Base-by-base conservation (phyloP, 805 yeast species). In the Wickerhamomyces alni region DNA sequence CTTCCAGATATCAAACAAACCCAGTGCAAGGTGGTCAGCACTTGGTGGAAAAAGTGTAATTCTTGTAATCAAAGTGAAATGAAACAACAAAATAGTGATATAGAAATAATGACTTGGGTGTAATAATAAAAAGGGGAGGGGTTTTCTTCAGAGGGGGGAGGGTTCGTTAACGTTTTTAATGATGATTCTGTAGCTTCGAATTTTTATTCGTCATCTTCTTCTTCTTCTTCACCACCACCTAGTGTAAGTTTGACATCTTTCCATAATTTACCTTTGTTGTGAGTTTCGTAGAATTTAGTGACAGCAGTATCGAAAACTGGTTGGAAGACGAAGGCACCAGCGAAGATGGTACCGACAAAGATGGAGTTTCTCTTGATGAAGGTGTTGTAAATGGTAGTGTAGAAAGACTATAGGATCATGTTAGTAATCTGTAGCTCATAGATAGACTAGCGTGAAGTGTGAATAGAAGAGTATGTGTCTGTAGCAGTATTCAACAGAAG, bases 311-410 rank as follows among this genome's bases (percentile, higher is more conserved):
- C 93, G 51, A 83, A 83, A 57, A 72, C 71, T 37, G 80, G 81
- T 70, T 87, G 91, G 76, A 88, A 87, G 47, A 80, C 78, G 59
- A 89, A 89, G 35, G 97, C 88, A 55, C 85, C 79, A 37, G 79
- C 82, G 53, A 89, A 82, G 45, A 89, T 72, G 46, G 93, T 71
- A 50, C 87, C 86, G 46, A 89, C 95, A 66, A 75, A 87, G 47
- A 83, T 72, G 35, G 97, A 77, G 79, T 91, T 89, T 76, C 96
- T 86, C 77, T 87, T 87, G 76, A 86, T 81, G 41, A 83, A 54
- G 28, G 72, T 64, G 75, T 79, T 81, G 76, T 76, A 79, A 45
- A 80, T 56, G 34, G 76, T 61, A 33, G 82, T 59, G 52, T 65
- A 57, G 51, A 63, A 53, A 43, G 69, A 54, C 68, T 59, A 43